phyloP scores from a whole-genome alignment of 768 basidiomycete genomes.

The Lactarius hengduanensis region DNA sequence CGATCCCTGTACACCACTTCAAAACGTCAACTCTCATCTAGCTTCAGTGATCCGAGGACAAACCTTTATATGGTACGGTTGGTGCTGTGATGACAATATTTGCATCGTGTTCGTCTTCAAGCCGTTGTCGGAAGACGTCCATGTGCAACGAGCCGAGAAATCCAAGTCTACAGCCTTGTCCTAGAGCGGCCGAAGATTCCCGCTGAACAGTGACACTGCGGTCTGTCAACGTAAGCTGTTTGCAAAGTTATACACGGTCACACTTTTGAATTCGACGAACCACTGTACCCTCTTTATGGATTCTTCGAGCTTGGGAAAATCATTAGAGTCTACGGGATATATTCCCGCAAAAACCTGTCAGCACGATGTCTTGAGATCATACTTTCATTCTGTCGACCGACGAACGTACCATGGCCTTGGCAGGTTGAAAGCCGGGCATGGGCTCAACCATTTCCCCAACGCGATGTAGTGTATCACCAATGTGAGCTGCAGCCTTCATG shows the following conservation, averaged over 20 bases:
- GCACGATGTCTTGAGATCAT: neutral
- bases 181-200: slow-evolving; percentile 91
- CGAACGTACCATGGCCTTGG: slow-evolving; percentile 82
- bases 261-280: slow-evolving; percentile 19
- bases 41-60: slow-evolving; percentile 23
- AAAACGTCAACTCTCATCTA: slow-evolving; percentile 12
- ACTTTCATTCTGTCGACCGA: neutral
- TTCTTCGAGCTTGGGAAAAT: slow-evolving; percentile 94
- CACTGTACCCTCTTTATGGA: slow-evolving; percentile 79
- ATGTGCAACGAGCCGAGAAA: slow-evolving; percentile 96
- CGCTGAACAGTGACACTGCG: slow-evolving; percentile 87
- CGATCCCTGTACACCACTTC: slow-evolving; percentile 74
- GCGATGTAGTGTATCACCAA: slow-evolving; percentile 90
- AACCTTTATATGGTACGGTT: slow-evolving; percentile 90
- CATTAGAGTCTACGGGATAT: slow-evolving; percentile 87
- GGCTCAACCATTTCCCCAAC: slow-evolving; percentile 73
- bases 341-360: slow-evolving; percentile 88
- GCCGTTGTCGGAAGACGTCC: slow-evolving; percentile 92
- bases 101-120: slow-evolving; percentile 96
- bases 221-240: slow-evolving; percentile 78
- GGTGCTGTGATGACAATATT: slow-evolving; percentile 95
- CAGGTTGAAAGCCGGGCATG: slow-evolving; percentile 87
- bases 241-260: slow-evolving; percentile 17
- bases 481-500: slow-evolving; percentile 58
- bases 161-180: slow-evolving; percentile 92